Conservation (phyloP, 1,284 basidiomycete genomes). For the Malassezia furfur region DNA sequence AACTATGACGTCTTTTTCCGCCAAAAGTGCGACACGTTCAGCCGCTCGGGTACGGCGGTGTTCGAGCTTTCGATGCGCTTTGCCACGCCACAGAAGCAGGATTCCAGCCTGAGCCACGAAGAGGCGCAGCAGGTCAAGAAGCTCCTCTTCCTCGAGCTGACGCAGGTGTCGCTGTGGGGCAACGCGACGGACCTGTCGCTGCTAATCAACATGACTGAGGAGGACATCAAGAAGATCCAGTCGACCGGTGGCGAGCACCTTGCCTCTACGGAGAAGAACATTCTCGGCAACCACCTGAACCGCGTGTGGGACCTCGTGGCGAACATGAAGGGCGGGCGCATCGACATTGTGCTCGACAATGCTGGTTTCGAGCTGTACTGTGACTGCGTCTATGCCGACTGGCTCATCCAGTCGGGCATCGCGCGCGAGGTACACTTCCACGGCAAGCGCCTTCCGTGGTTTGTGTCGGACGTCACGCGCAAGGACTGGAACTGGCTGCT, state of each 20-base stretch:
- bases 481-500: conserved; percentile 86
- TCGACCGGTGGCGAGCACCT: conserved; percentile 90
- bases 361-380: conserved; percentile 92
- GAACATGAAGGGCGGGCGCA: conserved; percentile 53
- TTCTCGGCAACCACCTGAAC: conserved; percentile 72
- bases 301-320: conserved; percentile 70
- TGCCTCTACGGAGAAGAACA: conserved; percentile 91
- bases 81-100: conserved; percentile 63
- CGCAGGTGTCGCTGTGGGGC: conserved; percentile 54
- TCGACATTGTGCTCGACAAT: conserved; percentile 59
- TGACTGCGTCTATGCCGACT: conserved; percentile 80
- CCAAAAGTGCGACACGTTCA: conserved; percentile 77
- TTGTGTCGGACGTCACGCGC: conserved; percentile 77
- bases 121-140: conserved; percentile 68
- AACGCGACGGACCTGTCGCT: conserved; percentile 75
- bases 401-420: conserved; percentile 80
- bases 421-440: conserved; percentile 82
- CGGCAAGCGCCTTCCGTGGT: conserved; percentile 54
- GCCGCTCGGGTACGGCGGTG: conserved; percentile 80
- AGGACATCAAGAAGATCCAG: conserved; percentile 94
- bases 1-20: conserved; percentile 56
- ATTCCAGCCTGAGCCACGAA: conserved; percentile 53
- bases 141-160: conserved; percentile 84
- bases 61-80: conserved; percentile 91
- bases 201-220: conserved; percentile 96